A percentile compares a stretch with the other conserved stretches of the same genome.
phyloP scores from a whole-genome alignment of 257 asterid genomes.

The Mitragyna speciosa region DNA sequence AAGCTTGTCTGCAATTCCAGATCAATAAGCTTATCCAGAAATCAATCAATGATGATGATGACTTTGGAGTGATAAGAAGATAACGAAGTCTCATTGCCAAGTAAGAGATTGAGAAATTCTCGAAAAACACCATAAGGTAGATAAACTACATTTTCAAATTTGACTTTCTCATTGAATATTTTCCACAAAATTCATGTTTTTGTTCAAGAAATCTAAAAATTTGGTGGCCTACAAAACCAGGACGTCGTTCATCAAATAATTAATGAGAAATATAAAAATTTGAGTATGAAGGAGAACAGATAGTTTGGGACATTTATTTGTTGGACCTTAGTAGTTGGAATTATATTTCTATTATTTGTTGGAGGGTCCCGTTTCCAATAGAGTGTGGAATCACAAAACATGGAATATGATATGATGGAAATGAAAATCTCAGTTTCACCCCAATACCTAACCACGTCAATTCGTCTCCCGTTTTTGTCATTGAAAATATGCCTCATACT shows the following conservation, averaged over 20 bases:
- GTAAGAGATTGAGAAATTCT: not conserved
- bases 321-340: not conserved
- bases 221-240: not conserved
- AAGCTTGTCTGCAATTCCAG: not conserved
- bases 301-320: not conserved
- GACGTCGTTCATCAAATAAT: too few relatives aligned
- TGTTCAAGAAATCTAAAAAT: not conserved
- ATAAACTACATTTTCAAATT: not conserved
- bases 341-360: not conserved
- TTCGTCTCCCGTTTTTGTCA: not conserved
- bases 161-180: not conserved
- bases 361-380: not conserved
- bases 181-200: not conserved
- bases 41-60: not conserved
- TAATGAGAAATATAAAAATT: too few relatives aligned
- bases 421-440: not conserved
- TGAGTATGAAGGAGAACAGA: not conserved
- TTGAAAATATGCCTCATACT: too few relatives aligned
- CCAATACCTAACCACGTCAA: not conserved
- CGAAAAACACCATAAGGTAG: not conserved
- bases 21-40: not conserved
- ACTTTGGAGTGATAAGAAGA: not conserved
- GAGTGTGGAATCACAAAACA: not conserved
- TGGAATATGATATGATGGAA: not conserved
- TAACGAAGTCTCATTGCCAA: not conserved